Base-by-base conservation (phyloP, 2,329 filamentous ascomycete genomes). In the Sarocladium brachiariae region DNA sequence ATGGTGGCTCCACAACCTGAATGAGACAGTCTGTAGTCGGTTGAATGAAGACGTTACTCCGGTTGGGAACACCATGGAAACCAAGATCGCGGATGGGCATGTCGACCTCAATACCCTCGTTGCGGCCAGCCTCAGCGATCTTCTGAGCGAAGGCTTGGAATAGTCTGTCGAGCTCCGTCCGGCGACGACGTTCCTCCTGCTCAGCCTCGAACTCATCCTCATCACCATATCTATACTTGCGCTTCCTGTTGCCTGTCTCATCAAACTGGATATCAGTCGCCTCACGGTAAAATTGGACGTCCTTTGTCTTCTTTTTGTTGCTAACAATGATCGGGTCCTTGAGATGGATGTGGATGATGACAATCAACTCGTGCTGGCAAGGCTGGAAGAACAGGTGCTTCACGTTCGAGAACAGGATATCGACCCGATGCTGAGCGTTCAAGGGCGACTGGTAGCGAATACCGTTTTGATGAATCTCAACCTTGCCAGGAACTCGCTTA, bases 331-430 rank as follows among this genome's bases (percentile, higher is more conserved):
- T 97, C 2, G 93, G 93, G 55, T 96, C 95, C 71, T 96, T 96
- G 47, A 99, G 80, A 66, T 99, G 93, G 51, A 99, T 87, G 67
- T 99, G 93, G 58, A 99, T 96, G 60, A 99, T 89, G 57, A 99
- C 95, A 58, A 99, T 95, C 61, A 99, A 74, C 67, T 99, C 93
- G 62, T 96, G 89, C 60, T 90, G 87, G 62, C 90, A 97, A 24
- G 95, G 93, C 68, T 99, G 93, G 76, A 99, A 99, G 76, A 99
- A 99, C 2, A 99, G 77, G 65, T 99, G 93, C 68, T 95, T 95
- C 66, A 99, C 89, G 71, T 99, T 99, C 72, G 89, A 95, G 75
- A 99, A 99, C 1, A 99, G 79, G 50, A 99, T 84, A 61, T 99
- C 93, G 46, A 99, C 89, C 60, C 86, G 81, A 59, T 93, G 87